Percentiles rank a stretch among this genome's conserved stretches.
phyloP scores from a whole-genome alignment of 2,329 filamentous ascomycete genomes.

The Aspergillus sp. region DNA sequence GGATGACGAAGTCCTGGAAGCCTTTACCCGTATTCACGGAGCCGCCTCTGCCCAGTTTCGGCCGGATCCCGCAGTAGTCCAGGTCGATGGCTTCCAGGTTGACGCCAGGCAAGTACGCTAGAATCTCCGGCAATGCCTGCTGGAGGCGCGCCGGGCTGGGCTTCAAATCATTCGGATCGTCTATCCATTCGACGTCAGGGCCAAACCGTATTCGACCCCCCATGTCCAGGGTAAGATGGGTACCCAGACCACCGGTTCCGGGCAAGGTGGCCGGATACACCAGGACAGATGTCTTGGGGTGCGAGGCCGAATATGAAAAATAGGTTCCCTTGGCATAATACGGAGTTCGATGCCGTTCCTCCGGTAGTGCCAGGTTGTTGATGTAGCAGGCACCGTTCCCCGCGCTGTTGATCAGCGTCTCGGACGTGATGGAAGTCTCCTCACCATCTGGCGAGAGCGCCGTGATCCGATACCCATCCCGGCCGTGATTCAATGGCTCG shows the following conservation, averaged over 20 bases:
- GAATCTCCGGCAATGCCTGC: constrained; percentile 65
- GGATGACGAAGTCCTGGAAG: constrained; percentile 79
- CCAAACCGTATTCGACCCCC: constrained; percentile 79
- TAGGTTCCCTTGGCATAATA: constrained; percentile 94
- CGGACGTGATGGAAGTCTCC: constrained; percentile 55
- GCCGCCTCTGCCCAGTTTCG: constrained; percentile 63
- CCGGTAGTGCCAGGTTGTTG: constrained; percentile 67
- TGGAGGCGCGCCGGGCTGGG: constrained; percentile 57
- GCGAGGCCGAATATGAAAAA: constrained; percentile 67
- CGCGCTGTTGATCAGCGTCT: constrained; percentile 75
- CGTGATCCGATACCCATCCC: constrained; percentile 61
- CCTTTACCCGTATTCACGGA: constrained; percentile 49
- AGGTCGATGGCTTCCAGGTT: constrained; percentile 58
- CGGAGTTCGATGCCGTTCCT: constrained; percentile 48
- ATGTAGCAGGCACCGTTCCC: constrained; percentile 69
- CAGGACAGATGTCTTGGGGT: constrained; percentile 61
- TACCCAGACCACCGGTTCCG: constrained; percentile 80
- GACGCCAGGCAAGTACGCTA: constrained; percentile 67
- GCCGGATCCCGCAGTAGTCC: constrained; percentile 87
- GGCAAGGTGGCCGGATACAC: constrained; percentile 82
- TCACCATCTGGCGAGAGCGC: constrained; percentile 35
- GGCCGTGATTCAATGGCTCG: constrained; percentile 45
- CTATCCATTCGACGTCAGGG: constrained; percentile 91
- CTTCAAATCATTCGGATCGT: constrained; percentile 58
- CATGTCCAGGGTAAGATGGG: constrained; percentile 87